Percentiles rank a stretch among this genome's conserved stretches.
These are phyloP conservation scores for Medicago lupulina DNA, from an alignment of 306 rosid species.

Conservation along the genomic window DNA sequence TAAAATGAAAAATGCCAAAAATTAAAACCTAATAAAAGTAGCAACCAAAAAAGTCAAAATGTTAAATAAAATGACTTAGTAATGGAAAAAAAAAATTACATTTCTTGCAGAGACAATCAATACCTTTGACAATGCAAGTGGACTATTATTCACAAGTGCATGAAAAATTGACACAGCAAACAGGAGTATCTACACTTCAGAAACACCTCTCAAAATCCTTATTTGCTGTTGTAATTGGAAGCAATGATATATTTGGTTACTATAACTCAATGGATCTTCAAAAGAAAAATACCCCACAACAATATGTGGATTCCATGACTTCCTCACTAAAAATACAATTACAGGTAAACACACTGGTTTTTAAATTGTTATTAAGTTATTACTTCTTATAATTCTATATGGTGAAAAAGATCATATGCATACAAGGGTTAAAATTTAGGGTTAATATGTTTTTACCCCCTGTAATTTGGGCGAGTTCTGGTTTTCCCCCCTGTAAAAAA, in stretches of 20 bases:
- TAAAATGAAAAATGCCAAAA: no score
- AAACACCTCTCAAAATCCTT: slow-evolving; percentile 66
- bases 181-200: slow-evolving; percentile 47
- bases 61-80: no score
- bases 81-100: no score
- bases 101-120: slow-evolving; percentile 46
- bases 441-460: no score
- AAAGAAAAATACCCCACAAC: slow-evolving; percentile 51
- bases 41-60: no score
- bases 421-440: background rate
- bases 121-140: slow-evolving; percentile 62
- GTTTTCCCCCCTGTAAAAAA: no score
- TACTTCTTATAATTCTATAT: background rate
- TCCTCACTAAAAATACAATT: slow-evolving; percentile 55
- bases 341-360: slow-evolving; percentile 47
- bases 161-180: slow-evolving; percentile 42
- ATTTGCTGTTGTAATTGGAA: slow-evolving; percentile 66
- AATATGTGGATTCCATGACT: slow-evolving; percentile 58
- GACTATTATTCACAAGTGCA: slow-evolving; percentile 50
- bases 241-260: slow-evolving; percentile 79
- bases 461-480: no score
- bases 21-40: no score
- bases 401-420: no score
- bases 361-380: background rate
- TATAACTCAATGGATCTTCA: slow-evolving; percentile 47